Evolutionary conservation across 129 eudicot species (phyloP).

Genomic region (Lonicera japonica): DNA sequence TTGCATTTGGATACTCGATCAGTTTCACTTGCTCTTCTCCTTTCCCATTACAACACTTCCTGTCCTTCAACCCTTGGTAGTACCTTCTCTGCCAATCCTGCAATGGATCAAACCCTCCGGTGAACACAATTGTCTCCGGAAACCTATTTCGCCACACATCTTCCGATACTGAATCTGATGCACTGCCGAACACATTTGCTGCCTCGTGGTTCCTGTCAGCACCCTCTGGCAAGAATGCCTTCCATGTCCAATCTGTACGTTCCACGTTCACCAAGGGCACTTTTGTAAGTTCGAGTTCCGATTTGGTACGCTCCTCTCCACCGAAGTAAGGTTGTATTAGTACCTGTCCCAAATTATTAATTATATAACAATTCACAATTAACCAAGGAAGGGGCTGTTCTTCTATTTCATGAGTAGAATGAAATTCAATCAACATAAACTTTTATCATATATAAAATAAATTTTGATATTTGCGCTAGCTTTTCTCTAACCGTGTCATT

Average conservation of each 20-base stretch:
- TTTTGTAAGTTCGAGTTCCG: constrained; percentile 6
- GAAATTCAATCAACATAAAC: too few species aligned
- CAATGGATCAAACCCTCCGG: constrained; percentile 12
- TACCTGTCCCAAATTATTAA: constrained; percentile 6
- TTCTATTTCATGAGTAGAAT: background rate
- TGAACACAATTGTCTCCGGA: constrained; percentile 13
- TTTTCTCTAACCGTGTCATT: too few species aligned
- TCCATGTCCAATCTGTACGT: constrained; percentile 26
- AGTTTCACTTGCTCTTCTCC: constrained; percentile 6
- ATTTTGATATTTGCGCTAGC: too few species aligned
- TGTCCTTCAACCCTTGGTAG: constrained; percentile 8
- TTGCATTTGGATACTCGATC: constrained; percentile 16
- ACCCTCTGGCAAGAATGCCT: constrained; percentile 8
- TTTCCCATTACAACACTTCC: constrained; percentile 9
- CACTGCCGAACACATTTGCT: constrained; percentile 10
- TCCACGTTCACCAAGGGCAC: constrained; percentile 3
- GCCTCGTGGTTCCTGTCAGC: constrained; percentile 20
- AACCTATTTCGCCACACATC: constrained; percentile 4
- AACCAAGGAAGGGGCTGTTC: background rate
- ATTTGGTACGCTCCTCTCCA: constrained; percentile 13
- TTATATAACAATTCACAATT: background rate
- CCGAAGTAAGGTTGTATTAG: constrained; percentile 29
- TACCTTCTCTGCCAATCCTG: constrained; percentile 27
- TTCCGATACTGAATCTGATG: background rate
- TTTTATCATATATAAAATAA: too few species aligned